phyloP scores from a whole-genome alignment of 371 early-diverging fungal genomes.

The Mortierella sp. region DNA sequence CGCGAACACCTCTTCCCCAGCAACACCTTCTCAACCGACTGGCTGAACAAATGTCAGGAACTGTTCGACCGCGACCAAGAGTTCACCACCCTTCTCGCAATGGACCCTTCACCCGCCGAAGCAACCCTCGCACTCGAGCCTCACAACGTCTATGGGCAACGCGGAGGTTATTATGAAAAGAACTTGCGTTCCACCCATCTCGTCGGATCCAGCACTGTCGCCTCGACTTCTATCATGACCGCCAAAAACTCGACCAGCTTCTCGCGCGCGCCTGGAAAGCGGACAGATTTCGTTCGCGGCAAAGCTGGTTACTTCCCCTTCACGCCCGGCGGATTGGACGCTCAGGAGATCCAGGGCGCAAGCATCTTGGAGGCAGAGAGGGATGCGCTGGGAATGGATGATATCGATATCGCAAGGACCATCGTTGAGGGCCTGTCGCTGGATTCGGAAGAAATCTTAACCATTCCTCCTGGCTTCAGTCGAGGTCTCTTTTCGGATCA shows the following conservation, averaged over 20 bases:
- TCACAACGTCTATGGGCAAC: slow-evolving; percentile 66
- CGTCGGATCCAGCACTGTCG: slow-evolving; percentile 26
- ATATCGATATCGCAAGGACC: slow-evolving; percentile 62
- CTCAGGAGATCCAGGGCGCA: slow-evolving; percentile 46
- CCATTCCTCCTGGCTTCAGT: slow-evolving; percentile 76
- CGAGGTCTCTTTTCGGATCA: slow-evolving; percentile 63
- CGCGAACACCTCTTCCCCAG: slow-evolving; percentile 54
- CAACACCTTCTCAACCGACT: slow-evolving; percentile 48
- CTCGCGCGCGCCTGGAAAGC: slow-evolving; percentile 72
- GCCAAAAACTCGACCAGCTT: slow-evolving; percentile 85
- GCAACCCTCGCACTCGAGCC: slow-evolving; percentile 62
- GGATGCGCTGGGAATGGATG: slow-evolving; percentile 58
- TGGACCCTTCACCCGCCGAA: slow-evolving; percentile 63
- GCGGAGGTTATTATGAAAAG: slow-evolving; percentile 63
- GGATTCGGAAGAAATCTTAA: slow-evolving; percentile 54
- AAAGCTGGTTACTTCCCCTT: slow-evolving; percentile 82
- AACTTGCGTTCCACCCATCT: slow-evolving; percentile 52
- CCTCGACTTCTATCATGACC: slow-evolving; percentile 60
- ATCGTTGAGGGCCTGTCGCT: slow-evolving; percentile 48
- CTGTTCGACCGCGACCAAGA: slow-evolving; percentile 63
- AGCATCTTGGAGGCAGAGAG: slow-evolving; percentile 36
- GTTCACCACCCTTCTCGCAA: slow-evolving; percentile 58
- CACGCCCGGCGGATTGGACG: slow-evolving; percentile 76
- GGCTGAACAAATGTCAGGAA: slow-evolving; percentile 57
- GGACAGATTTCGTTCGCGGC: slow-evolving; percentile 82